Conservation (phyloP, 345 rosid genomes). For the Murraya paniculata region DNA sequence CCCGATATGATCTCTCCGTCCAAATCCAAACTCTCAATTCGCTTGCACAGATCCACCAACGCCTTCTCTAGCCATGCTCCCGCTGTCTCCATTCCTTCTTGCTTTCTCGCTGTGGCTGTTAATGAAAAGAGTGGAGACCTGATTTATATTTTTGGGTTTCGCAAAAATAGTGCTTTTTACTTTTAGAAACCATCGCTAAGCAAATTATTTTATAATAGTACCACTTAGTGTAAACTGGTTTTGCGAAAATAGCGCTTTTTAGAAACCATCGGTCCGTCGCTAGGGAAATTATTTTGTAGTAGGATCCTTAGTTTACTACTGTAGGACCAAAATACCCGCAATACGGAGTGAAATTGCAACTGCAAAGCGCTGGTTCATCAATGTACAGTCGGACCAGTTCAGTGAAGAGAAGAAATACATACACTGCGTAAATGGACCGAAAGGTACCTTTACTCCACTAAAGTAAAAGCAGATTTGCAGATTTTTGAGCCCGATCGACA, state of each 20-base stretch:
- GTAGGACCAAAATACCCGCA: neutral
- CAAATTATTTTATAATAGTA: no score
- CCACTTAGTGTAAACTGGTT: neutral
- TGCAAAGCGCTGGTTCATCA: neutral
- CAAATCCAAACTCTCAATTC: constrained; percentile 59
- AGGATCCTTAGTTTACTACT: neutral
- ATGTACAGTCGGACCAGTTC: neutral
- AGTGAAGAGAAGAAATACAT: neutral
- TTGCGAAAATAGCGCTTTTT: neutral
- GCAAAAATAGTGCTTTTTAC: neutral
- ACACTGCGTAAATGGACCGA: neutral
- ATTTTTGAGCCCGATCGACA: neutral
- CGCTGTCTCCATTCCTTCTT: constrained; percentile 51
- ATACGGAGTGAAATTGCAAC: neutral
- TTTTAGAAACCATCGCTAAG: neutral
- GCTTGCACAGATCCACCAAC: constrained; percentile 61
- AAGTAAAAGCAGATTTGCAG: neutral
- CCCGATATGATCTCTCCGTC: constrained; percentile 76
- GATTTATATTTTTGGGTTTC: neutral
- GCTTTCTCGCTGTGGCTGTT: neutral
- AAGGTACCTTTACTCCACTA: neutral
- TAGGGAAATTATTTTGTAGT: no score
- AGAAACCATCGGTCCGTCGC: no score
- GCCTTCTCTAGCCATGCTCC: constrained; percentile 85
- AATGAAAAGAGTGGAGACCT: neutral